Evolutionary conservation across 2,329 filamentous ascomycete genomes (phyloP).

Genomic region (Claviceps monticola): DNA sequence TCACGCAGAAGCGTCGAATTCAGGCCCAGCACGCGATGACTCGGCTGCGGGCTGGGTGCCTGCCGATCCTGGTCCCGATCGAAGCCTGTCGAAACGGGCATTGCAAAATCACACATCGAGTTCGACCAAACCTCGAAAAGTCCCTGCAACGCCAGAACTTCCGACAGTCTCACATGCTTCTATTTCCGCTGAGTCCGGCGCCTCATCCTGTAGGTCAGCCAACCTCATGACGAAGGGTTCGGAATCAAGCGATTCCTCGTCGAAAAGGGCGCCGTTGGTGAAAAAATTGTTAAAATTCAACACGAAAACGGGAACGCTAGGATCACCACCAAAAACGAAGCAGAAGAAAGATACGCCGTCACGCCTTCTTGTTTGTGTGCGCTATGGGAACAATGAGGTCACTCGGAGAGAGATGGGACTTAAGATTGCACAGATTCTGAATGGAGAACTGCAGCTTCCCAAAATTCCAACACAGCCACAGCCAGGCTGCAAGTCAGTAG

Average conservation of each 20-base stretch:
- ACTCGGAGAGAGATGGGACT: conserved; percentile 37
- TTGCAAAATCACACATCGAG: not conserved
- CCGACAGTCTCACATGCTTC: not conserved
- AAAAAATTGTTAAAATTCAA: conserved; percentile 42
- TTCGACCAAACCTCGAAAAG: not conserved
- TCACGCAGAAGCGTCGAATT: not conserved
- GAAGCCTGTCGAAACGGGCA: not conserved
- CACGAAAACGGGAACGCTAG: conserved; percentile 46
- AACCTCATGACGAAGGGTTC: not conserved
- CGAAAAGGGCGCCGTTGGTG: conserved; percentile 10
- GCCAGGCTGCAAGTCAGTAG: not conserved
- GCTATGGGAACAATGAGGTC: conserved; percentile 40
- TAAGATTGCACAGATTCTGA: conserved; percentile 50
- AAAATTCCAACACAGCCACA: conserved; percentile 9
- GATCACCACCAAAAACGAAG: conserved; percentile 45
- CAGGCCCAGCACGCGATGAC: not conserved
- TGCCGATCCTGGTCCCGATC: not conserved
- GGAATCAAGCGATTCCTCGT: conserved; percentile 3
- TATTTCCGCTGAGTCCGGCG: not conserved
- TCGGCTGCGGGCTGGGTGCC: not conserved
- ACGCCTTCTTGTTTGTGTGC: conserved; percentile 35
- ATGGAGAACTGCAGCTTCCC: conserved; percentile 15
- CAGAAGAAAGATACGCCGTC: conserved; percentile 16
- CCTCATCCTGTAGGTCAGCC: not conserved
- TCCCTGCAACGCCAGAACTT: not conserved